Evolutionary conservation across 2,329 filamentous ascomycete species (phyloP).

Genomic region (Apiospora malaysiana): DNA sequence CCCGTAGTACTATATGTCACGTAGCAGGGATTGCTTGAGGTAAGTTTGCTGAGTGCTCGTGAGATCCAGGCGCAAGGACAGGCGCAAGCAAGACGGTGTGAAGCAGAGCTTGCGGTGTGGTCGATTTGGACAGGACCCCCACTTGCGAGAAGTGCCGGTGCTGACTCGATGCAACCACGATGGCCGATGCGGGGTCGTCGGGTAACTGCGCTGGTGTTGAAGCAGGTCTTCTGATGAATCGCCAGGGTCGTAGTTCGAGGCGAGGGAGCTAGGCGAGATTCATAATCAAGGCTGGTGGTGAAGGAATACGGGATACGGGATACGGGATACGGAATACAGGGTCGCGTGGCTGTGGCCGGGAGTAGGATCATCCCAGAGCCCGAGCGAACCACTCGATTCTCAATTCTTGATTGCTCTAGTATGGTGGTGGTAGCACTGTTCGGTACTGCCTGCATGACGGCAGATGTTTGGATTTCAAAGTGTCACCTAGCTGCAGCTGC

Average conservation of each 20-base stretch:
- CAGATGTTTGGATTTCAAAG: neutral
- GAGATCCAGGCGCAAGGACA: neutral
- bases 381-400: neutral
- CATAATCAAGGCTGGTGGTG: neutral
- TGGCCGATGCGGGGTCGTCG: neutral
- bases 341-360: neutral
- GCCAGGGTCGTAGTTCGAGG: neutral
- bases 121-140: neutral
- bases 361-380: neutral
- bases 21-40: neutral
- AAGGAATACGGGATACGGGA: neutral
- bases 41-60: neutral
- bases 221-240: constrained; percentile 2
- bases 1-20: neutral
- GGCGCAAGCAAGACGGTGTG: neutral
- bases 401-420: neutral
- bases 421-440: neutral
- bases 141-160: neutral
- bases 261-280: neutral
- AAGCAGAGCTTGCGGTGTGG: constrained; percentile 3
- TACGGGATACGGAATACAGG: neutral
- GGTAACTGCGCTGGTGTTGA: neutral
- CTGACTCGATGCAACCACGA: constrained; percentile 15
- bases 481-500: neutral
- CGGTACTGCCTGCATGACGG: neutral